phyloP scores from a whole-genome alignment of 2,329 filamentous ascomycete species.

The Verticillium dahliae region DNA sequence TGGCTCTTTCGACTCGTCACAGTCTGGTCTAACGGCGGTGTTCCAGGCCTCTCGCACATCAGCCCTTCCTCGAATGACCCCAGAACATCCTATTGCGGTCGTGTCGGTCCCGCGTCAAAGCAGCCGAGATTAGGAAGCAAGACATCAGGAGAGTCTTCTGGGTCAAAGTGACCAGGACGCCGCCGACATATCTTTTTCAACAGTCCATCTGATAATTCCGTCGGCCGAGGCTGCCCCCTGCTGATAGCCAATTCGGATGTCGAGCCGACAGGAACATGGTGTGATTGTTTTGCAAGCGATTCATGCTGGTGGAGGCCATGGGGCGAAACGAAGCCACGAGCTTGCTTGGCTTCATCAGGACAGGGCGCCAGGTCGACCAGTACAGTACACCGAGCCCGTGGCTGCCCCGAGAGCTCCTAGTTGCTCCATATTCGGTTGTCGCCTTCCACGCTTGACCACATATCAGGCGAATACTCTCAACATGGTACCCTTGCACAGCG shows the following conservation, averaged over 20 bases:
- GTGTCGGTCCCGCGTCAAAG: neutral
- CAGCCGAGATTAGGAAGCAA: neutral
- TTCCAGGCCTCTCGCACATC: neutral
- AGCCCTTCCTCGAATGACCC: neutral
- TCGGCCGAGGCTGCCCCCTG: neutral
- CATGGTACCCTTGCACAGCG: neutral
- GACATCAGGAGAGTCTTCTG: neutral
- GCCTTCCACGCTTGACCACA: neutral
- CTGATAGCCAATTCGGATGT: neutral
- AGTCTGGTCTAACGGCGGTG: neutral
- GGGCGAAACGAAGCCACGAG: neutral
- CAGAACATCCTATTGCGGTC: neutral
- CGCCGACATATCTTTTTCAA: neutral
- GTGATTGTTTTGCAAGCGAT: neutral
- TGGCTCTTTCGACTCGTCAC: neutral
- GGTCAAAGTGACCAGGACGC: neutral
- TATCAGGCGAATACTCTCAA: neutral
- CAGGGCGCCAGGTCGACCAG: neutral
- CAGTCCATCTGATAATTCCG: neutral
- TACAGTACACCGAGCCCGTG: neutral
- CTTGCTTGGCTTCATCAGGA: neutral
- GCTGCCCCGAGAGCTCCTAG: neutral
- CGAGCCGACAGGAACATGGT: neutral
- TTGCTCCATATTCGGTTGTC: neutral
- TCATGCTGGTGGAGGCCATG: neutral